A percentile compares a stretch with the other conserved stretches of the same genome.
These are phyloP conservation scores for Fusarium nematophilum DNA, from an alignment of 2,329 filamentous ascomycete species.

Conservation along the genomic window DNA sequence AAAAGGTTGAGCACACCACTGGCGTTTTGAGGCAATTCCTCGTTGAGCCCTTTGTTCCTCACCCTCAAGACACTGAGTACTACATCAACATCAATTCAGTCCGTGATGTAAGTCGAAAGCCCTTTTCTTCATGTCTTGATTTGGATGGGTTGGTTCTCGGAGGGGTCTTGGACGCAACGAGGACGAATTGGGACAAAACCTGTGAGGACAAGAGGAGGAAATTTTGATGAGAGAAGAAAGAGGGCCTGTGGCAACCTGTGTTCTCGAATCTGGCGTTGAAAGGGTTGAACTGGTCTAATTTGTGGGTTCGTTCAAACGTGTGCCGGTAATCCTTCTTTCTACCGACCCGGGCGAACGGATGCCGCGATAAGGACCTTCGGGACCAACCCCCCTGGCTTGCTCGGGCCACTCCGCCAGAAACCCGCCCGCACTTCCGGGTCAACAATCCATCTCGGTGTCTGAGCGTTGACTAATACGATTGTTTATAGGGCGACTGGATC, in stretches of 20 bases:
- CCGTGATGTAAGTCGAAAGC: slow-evolving; percentile 84
- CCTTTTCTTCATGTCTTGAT: slow-evolving; percentile 39
- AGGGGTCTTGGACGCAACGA: background rate
- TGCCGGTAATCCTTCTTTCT: slow-evolving; percentile 42
- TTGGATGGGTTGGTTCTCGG: background rate
- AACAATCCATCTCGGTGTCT: slow-evolving; percentile 9
- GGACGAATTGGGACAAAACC: background rate
- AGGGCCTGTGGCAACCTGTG: slow-evolving; percentile 34
- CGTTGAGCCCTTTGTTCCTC: slow-evolving; percentile 97
- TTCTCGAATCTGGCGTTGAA: slow-evolving; percentile 27
- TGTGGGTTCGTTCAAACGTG: slow-evolving; percentile 40
- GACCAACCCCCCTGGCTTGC: slow-evolving; percentile 32
- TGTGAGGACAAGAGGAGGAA: slow-evolving; percentile 9
- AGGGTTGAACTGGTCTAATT: slow-evolving; percentile 30
- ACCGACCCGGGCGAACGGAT: slow-evolving; percentile 54
- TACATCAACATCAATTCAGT: slow-evolving; percentile 99
- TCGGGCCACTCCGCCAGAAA: slow-evolving; percentile 28
- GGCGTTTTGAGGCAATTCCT: slow-evolving; percentile 95
- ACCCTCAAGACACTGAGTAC: slow-evolving; percentile 95
- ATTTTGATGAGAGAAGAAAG: slow-evolving; percentile 15
- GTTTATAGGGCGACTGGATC: slow-evolving; percentile 92
- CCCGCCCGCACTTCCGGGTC: slow-evolving; percentile 15
- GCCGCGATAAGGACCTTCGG: slow-evolving; percentile 46
- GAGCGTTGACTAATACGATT: slow-evolving; percentile 36
- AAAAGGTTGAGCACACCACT: slow-evolving; percentile 91